A percentile compares a stretch with the other conserved stretches of the same genome.
phyloP scores from a whole-genome alignment of 768 basidiomycete genomes.

The Artomyces pyxidatus region DNA sequence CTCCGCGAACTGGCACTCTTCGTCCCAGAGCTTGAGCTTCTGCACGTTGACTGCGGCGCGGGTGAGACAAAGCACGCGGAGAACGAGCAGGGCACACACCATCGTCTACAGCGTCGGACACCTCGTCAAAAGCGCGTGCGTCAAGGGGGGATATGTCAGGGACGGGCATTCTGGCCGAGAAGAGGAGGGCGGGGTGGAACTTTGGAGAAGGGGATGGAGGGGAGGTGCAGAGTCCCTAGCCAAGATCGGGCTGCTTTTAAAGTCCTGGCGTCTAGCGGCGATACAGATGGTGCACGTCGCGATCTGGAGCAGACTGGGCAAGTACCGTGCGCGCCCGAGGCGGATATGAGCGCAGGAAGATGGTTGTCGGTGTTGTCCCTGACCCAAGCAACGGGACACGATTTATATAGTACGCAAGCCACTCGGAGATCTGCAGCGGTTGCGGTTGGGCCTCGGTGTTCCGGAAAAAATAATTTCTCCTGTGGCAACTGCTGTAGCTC shows the following conservation, averaged over 20 bases:
- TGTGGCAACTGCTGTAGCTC: not conserved
- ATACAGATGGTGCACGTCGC: not conserved
- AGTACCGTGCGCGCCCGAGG: not conserved
- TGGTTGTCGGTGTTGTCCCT: not conserved
- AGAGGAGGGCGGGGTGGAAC: not conserved
- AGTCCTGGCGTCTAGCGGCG: not conserved
- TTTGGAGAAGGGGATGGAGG: not conserved
- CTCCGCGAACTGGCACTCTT: slow-evolving; percentile 47
- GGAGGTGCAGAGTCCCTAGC: not conserved
- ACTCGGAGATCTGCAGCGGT: not conserved
- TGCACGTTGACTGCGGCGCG: slow-evolving; percentile 52
- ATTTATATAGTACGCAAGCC: not conserved
- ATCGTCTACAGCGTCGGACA: slow-evolving; percentile 42
- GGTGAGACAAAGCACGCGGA: not conserved
- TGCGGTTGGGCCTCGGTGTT: not conserved
- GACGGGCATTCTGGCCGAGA: not conserved
- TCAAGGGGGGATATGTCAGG: slow-evolving; percentile 11
- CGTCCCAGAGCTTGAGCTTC: slow-evolving; percentile 52
- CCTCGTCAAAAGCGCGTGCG: slow-evolving; percentile 29
- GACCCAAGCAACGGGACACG: not conserved
- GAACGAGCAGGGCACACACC: slow-evolving; percentile 25
- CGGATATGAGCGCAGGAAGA: not conserved
- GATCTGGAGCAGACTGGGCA: not conserved
- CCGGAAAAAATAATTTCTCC: not conserved
- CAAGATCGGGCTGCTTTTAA: not conserved